Evolutionary conservation across 495 filamentous ascomycete species (phyloP).

Genomic region (Trichoderma gamsii): DNA sequence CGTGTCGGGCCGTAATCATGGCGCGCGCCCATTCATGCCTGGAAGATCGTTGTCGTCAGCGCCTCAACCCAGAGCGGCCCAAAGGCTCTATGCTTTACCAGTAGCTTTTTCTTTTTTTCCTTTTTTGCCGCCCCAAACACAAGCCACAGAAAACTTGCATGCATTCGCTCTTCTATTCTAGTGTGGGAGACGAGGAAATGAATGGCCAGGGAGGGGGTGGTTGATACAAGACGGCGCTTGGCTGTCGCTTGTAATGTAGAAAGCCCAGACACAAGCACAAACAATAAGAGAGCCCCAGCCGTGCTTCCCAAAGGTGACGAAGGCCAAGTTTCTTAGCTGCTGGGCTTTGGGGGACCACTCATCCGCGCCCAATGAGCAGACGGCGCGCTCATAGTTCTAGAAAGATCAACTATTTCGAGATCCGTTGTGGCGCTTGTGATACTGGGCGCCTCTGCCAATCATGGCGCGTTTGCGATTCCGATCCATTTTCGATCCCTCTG

Average conservation of each 20-base stretch:
- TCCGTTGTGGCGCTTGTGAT: constrained; percentile 2
- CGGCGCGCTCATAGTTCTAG: not conserved
- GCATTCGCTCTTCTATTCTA: too few relatives aligned
- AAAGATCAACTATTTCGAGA: constrained; percentile 1
- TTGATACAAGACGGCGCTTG: too few relatives aligned
- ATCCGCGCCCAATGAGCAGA: not conserved
- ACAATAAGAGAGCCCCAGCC: not conserved
- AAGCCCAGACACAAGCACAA: not conserved
- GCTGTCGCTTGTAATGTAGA: not conserved
- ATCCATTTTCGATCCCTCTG: constrained; percentile 3
- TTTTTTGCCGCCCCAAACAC: too few relatives aligned
- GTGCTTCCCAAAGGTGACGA: not conserved
- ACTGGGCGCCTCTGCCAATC: not conserved
- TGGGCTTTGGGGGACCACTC: not conserved
- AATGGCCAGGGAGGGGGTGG: too few relatives aligned
- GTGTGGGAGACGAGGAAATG: too few relatives aligned
- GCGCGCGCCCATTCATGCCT: not conserved
- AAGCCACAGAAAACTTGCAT: too few relatives aligned
- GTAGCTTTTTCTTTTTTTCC: too few relatives aligned
- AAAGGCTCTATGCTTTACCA: not conserved
- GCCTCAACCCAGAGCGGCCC: not conserved
- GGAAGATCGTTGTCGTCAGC: not conserved
- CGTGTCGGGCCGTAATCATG: constrained; percentile 4
- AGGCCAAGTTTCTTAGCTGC: constrained; percentile 6
- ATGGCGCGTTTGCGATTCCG: constrained; percentile 8